phyloP scores from a whole-genome alignment of 2,329 filamentous ascomycete genomes.

The Sporothrix variecibatus region DNA sequence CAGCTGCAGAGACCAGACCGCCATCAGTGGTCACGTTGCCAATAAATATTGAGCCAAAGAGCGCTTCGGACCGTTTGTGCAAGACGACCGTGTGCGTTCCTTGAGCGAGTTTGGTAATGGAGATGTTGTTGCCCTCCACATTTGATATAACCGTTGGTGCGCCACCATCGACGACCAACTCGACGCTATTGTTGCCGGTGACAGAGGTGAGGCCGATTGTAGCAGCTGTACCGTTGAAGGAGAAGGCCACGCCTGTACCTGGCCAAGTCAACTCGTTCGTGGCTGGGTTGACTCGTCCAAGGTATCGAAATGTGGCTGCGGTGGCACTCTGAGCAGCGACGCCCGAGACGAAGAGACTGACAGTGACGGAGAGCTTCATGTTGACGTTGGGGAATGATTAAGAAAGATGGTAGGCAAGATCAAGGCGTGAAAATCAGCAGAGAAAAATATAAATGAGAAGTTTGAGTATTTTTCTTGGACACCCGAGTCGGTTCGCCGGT shows the following conservation, averaged over 20 bases:
- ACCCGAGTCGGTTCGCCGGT: not conserved
- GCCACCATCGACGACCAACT: not conserved
- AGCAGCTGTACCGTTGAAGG: not conserved
- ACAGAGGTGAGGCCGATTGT: not conserved
- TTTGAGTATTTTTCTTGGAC: not conserved
- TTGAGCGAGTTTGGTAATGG: not conserved
- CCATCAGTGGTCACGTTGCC: not conserved
- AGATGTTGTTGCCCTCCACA: not conserved
- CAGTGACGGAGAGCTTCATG: not conserved
- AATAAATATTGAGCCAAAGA: not conserved
- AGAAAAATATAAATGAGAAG: too few relatives aligned
- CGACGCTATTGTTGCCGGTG: not conserved
- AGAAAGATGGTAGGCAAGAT: not conserved
- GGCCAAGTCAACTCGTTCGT: not conserved
- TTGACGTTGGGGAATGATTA: not conserved
- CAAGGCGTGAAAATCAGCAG: too few relatives aligned
- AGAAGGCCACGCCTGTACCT: not conserved
- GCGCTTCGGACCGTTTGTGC: not conserved
- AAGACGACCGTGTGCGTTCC: not conserved
- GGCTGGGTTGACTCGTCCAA: not conserved
- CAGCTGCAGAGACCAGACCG: not conserved
- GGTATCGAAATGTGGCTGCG: not conserved
- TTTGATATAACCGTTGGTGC: not conserved
- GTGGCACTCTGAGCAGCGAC: not conserved
- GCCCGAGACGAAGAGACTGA: not conserved